These are phyloP conservation scores for Penicillium diatomitis DNA, from an alignment of 495 filamentous ascomycete species.

Conservation along the genomic window DNA sequence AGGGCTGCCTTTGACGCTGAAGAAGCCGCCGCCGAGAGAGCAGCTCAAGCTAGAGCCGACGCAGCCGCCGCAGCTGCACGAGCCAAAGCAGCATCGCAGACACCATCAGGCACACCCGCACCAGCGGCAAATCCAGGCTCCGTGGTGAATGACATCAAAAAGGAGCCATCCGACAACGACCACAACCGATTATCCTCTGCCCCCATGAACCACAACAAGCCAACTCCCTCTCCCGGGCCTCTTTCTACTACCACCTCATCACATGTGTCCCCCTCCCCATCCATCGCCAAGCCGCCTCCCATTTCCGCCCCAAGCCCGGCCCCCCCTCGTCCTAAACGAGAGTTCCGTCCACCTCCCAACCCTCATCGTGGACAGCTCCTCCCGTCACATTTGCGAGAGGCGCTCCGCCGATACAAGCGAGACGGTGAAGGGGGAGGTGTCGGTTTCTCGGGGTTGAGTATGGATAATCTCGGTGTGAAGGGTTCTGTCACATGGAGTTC, in stretches of 20 bases:
- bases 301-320: conserved; percentile 3
- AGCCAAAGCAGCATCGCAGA: conserved; percentile 12
- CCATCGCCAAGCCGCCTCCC: not conserved
- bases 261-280: conserved; percentile 2
- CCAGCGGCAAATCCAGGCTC: not conserved
- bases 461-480: conserved; percentile 57
- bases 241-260: not conserved
- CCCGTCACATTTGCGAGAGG: conserved; percentile 76
- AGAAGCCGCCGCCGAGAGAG: conserved; percentile 28
- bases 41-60: conserved; percentile 30
- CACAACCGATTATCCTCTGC: conserved; percentile 1
- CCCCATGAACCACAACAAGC: conserved; percentile 1
- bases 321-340: conserved; percentile 9
- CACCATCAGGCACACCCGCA: conserved; percentile 9
- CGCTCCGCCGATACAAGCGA: conserved; percentile 61
- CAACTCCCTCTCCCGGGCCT: conserved; percentile 2
- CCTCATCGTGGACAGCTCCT: conserved; percentile 60
- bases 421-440: conserved; percentile 57
- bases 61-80: conserved; percentile 2
- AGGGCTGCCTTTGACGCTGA: conserved; percentile 24
- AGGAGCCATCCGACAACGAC: conserved; percentile 12
- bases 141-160: conserved; percentile 16
- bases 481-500: conserved; percentile 51
- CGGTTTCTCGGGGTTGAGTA: conserved; percentile 61
- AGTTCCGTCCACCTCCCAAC: conserved; percentile 31